phyloP scores from a whole-genome alignment of 148 eudicot genomes.

The Diospyros kaki region DNA sequence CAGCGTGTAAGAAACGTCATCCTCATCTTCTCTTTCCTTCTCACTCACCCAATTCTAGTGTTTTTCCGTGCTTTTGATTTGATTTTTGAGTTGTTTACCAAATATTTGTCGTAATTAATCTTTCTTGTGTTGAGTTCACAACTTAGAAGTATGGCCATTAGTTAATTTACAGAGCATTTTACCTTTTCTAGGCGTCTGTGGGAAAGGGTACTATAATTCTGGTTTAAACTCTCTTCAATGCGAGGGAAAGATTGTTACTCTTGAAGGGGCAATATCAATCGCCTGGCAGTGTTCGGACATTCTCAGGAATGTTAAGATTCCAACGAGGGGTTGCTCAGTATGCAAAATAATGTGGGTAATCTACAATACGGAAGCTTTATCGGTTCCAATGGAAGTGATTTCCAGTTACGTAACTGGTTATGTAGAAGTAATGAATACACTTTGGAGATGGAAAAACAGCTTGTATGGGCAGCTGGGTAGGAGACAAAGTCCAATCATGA shows the following conservation, averaged over 20 bases:
- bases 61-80: background rate
- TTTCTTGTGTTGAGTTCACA: background rate
- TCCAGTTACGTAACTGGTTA: background rate
- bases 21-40: background rate
- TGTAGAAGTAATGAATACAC: background rate
- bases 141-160: background rate
- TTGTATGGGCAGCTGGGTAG: background rate
- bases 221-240: background rate
- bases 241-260: too few species aligned
- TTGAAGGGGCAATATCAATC: too few species aligned
- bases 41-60: background rate
- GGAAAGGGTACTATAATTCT: background rate
- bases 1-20: slow-evolving; percentile 46
- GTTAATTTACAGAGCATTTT: background rate
- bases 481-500: background rate
- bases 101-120: background rate
- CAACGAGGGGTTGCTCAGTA: background rate
- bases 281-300: background rate
- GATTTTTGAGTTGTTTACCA: background rate
- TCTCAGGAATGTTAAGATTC: background rate
- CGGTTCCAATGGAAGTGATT: background rate
- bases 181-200: background rate
- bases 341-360: background rate
- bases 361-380: background rate
- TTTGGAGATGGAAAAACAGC: background rate